Conservation (phyloP, 2,329 filamentous ascomycete genomes). For the Lasiodiplodia sp. region DNA sequence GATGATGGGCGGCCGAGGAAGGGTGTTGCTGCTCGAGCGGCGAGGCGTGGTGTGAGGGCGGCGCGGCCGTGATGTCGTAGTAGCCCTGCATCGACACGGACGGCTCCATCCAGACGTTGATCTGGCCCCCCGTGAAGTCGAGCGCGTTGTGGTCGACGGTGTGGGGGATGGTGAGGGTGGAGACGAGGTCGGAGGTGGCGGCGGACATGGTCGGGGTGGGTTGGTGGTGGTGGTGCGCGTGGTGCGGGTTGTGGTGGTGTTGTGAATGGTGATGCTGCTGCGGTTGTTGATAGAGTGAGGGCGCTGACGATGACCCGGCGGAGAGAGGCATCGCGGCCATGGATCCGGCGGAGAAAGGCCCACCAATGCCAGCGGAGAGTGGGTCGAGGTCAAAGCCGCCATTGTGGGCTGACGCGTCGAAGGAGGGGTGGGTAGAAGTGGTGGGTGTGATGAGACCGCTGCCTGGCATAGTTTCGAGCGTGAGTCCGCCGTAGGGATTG, state of each 20-base stretch:
- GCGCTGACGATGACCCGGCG: not conserved
- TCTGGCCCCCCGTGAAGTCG: slow-evolving; percentile 51
- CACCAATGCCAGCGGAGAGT: slow-evolving; percentile 26
- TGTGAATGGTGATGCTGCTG: slow-evolving; percentile 41
- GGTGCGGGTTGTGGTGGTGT: slow-evolving; percentile 34
- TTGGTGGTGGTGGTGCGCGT: not conserved
- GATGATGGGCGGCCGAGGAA: not conserved
- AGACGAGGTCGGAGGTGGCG: slow-evolving; percentile 15
- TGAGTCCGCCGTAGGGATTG: slow-evolving; percentile 17
- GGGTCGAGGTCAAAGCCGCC: slow-evolving; percentile 37
- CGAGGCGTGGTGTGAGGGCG: slow-evolving; percentile 6
- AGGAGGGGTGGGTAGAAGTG: slow-evolving; percentile 22
- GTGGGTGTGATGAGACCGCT: slow-evolving; percentile 24
- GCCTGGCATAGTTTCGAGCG: slow-evolving; percentile 19
- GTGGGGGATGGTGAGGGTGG: not conserved
- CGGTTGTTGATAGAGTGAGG: slow-evolving; percentile 29
- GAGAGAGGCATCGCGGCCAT: slow-evolving; percentile 1
- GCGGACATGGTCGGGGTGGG: slow-evolving; percentile 43
- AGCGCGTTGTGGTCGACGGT: slow-evolving; percentile 43
- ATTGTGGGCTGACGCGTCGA: slow-evolving; percentile 14
- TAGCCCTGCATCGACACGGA: slow-evolving; percentile 37
- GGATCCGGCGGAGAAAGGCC: slow-evolving; percentile 16
- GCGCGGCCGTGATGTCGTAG: slow-evolving; percentile 13
- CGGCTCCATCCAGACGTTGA: slow-evolving; percentile 50
- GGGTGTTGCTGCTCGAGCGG: slow-evolving; percentile 12